Evolutionary conservation across 176 grass and related monocot species (phyloP).

Genomic region (Zoysia pacifica): DNA sequence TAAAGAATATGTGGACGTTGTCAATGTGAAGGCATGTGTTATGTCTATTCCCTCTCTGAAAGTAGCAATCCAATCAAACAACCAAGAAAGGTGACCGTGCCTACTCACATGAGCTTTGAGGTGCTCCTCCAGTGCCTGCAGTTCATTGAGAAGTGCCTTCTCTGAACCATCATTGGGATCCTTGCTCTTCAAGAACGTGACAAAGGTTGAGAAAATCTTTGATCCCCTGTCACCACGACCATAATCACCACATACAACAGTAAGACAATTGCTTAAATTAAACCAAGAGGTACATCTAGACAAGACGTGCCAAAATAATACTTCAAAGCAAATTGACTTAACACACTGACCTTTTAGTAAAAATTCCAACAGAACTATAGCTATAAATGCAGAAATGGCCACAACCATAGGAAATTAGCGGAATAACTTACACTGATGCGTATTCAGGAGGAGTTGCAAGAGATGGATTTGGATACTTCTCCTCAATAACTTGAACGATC

Average conservation of each 20-base stretch:
- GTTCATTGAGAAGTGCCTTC: slow-evolving; percentile 60
- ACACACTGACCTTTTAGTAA: not conserved
- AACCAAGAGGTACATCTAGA: not conserved
- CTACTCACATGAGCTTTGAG: slow-evolving; percentile 77
- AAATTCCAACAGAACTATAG: not conserved
- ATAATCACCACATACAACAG: not conserved
- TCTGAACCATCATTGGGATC: slow-evolving; percentile 74
- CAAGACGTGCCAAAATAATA: slow-evolving; percentile 4
- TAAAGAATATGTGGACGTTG: not conserved
- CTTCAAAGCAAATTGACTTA: not conserved
- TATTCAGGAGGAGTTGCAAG: slow-evolving; percentile 71
- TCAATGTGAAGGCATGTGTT: not conserved
- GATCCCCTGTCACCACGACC: slow-evolving; percentile 65
- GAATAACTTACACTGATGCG: slow-evolving; percentile 58
- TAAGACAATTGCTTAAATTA: not conserved
- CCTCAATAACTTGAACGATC: slow-evolving; percentile 75
- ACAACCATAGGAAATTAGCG: not conserved
- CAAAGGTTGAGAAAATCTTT: slow-evolving; percentile 70
- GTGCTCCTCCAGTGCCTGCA: slow-evolving; percentile 68
- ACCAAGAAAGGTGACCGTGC: not conserved
- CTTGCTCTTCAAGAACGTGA: slow-evolving; percentile 88
- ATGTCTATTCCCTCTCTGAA: slow-evolving; percentile 4
- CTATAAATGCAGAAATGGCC: not conserved
- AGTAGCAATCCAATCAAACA: not conserved
- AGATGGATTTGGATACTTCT: slow-evolving; percentile 71